Evolutionary conservation across 768 basidiomycete species (phyloP).

Genomic region (Mycena chlorophos): DNA sequence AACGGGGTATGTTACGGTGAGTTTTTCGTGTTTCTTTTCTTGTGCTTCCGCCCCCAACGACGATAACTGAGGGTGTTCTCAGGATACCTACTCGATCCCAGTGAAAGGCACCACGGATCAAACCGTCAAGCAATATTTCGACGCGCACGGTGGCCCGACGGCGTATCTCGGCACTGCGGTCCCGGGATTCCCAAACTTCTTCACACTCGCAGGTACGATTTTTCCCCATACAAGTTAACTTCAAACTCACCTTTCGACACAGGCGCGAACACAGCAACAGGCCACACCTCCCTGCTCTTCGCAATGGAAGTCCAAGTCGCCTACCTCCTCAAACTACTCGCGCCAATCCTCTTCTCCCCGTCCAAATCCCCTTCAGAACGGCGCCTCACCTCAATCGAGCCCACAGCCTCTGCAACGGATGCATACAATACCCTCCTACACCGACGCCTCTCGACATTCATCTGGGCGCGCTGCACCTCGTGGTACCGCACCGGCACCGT

Average conservation of each 20-base stretch:
- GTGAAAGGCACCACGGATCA: slow-evolving; percentile 45
- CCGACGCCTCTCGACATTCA: slow-evolving; percentile 44
- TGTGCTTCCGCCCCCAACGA: not conserved
- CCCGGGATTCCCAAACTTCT: slow-evolving; percentile 59
- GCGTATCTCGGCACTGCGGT: slow-evolving; percentile 56
- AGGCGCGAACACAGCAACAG: slow-evolving; percentile 60
- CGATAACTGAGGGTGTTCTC: slow-evolving; percentile 2
- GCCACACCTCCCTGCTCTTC: slow-evolving; percentile 60
- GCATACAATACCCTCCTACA: slow-evolving; percentile 56
- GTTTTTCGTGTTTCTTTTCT: slow-evolving; percentile 16
- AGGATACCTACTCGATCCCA: slow-evolving; percentile 40
- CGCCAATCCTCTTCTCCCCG: slow-evolving; percentile 51
- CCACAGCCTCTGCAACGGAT: slow-evolving; percentile 46
- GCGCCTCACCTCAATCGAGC: slow-evolving; percentile 50
- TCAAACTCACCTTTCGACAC: slow-evolving; percentile 1
- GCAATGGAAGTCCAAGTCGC: slow-evolving; percentile 58
- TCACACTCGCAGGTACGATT: slow-evolving; percentile 46
- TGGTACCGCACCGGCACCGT: slow-evolving; percentile 49
- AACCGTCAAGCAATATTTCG: slow-evolving; percentile 47
- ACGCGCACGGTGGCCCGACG: slow-evolving; percentile 47
- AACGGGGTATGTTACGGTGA: slow-evolving; percentile 54
- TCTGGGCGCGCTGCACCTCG: slow-evolving; percentile 56
- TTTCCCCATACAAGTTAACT: not conserved
- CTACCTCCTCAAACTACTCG: slow-evolving; percentile 49
- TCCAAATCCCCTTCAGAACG: too few relatives aligned